phyloP scores from a whole-genome alignment of 768 basidiomycete species.

The Termitomyces sp. region DNA sequence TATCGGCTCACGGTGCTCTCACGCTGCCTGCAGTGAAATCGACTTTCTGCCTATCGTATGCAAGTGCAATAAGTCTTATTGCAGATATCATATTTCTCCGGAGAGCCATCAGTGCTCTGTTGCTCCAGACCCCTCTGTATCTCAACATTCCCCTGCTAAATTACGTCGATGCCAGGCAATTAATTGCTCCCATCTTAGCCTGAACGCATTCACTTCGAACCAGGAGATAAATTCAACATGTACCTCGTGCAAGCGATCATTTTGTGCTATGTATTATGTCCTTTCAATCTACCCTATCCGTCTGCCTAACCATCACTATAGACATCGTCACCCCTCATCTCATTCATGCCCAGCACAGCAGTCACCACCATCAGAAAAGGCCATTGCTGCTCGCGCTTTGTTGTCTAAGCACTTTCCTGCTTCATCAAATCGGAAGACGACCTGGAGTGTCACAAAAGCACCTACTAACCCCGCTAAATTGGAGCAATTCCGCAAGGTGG shows the following conservation, averaged over 20 bases:
- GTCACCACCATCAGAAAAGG: conserved; percentile 23
- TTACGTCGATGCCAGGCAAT: conserved; percentile 44
- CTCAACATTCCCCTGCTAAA: conserved; percentile 17
- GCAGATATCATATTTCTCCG: conserved; percentile 54
- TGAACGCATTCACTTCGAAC: conserved; percentile 34
- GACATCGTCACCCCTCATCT: conserved; percentile 63
- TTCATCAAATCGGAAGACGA: conserved; percentile 15
- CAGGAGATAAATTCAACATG: conserved; percentile 33
- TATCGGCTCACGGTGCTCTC: conserved; percentile 64
- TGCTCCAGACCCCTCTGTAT: not conserved
- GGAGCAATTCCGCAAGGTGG: conserved; percentile 49
- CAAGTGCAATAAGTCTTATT: conserved; percentile 52
- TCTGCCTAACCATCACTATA: conserved; percentile 18
- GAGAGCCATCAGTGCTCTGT: conserved; percentile 54
- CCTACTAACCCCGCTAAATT: conserved; percentile 48
- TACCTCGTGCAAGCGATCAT: conserved; percentile 45
- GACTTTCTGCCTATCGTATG: conserved; percentile 81
- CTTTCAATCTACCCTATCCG: conserved; percentile 9
- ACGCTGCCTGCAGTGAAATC: conserved; percentile 48
- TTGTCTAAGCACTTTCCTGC: conserved; percentile 47
- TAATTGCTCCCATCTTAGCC: conserved; percentile 49
- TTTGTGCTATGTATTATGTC: conserved; percentile 52
- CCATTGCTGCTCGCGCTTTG: conserved; percentile 43
- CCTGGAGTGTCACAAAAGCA: conserved; percentile 22
- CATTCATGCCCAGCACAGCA: conserved; percentile 43